These are phyloP conservation scores for Corinectria fuckeliana DNA, from an alignment of 2,329 filamentous ascomycete species.

Conservation along the genomic window DNA sequence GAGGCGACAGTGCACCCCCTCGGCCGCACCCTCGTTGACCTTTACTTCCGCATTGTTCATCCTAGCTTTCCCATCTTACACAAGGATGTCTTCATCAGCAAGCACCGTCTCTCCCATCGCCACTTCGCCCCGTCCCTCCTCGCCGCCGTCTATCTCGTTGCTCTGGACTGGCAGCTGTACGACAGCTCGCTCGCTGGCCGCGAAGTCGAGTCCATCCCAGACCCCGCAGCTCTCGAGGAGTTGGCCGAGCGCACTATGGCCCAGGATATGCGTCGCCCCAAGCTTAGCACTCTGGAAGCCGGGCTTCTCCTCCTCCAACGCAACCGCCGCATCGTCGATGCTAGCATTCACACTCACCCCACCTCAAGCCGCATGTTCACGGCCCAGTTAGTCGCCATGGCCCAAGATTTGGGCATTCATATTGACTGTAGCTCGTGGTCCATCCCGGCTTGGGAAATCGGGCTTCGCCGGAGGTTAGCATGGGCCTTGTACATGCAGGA, in stretches of 20 bases:
- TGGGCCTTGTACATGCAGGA: conserved; percentile 73
- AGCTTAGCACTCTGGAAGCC: conserved; percentile 61
- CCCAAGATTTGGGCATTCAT: conserved; percentile 65
- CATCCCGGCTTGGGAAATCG: conserved; percentile 68
- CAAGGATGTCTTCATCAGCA: conserved; percentile 67
- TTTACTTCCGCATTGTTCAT: conserved; percentile 70
- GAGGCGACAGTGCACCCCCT: conserved; percentile 68
- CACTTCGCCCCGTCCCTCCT: conserved; percentile 66
- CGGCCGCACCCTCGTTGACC: conserved; percentile 67
- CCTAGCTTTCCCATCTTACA: conserved; percentile 65
- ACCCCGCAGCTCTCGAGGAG: conserved; percentile 44
- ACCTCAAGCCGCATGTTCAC: conserved; percentile 54
- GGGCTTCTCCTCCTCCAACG: conserved; percentile 60
- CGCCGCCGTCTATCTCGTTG: conserved; percentile 67
- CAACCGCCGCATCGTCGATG: conserved; percentile 48
- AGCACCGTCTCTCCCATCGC: conserved; percentile 62
- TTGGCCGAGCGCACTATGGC: conserved; percentile 53
- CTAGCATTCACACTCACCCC: conserved; percentile 28
- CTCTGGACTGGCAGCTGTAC: conserved; percentile 66
- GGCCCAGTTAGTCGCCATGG: conserved; percentile 61
- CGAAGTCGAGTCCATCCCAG: conserved; percentile 39
- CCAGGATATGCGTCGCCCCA: conserved; percentile 58
- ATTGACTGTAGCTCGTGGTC: conserved; percentile 68
- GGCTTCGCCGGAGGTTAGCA: conserved; percentile 64
- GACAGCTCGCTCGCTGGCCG: conserved; percentile 55